Base-by-base conservation (phyloP, 2,329 filamentous ascomycete species). In the Rutstroemia sp. region DNA sequence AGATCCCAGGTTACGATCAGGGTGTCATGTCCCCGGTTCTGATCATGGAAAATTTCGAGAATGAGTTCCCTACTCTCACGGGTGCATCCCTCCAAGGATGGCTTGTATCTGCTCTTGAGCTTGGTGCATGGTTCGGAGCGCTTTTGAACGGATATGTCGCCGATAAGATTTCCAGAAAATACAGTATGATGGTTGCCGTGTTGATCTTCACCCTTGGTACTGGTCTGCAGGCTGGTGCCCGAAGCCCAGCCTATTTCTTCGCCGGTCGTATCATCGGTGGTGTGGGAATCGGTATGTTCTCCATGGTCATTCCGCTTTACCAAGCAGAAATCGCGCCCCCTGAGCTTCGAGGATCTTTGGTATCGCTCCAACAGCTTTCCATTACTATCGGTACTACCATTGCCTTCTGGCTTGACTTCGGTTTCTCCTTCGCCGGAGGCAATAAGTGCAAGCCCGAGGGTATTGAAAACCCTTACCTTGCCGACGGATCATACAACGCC, bases 331-430 rank as follows among this genome's bases (percentile, higher is more conserved):
- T 77, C 2, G 81, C 79, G 41, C 76, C 75, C 10, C 72, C 79
- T 2, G 77, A 83, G 62, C 79, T 81, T 62, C 74, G 80, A 51
- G 80, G 80, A 19, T 80, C 80, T 61, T 71, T 82, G 27, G 79
- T 83, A 66, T 82, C 82, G 78, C 75, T 83, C 49, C 80, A 83
- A 65, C 79, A 79, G n/a, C 78, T 79, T 4, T 66, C 82, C 53
- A 81, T 83, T 59, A 80, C 79, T 0, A 73, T 74, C 25, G 80
- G 80, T 34, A 79, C 51, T 12, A 54, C 51, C 3, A 44, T 55
- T 37, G 47, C 37, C 3, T 83, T 83, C 68, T 84, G 81, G 81
- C 73, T 85, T 47, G 80, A 84, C 60, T 77, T 81, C 39, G 81
- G 79, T 14, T 73, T 82, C 60, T 79, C 76, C 2, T 82, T 79